Evolutionary conservation across 2,329 filamentous ascomycete genomes (phyloP), one percentile per base, ranked within the genome.

Genomic region (Tolypocladium pustulatum): DNA sequence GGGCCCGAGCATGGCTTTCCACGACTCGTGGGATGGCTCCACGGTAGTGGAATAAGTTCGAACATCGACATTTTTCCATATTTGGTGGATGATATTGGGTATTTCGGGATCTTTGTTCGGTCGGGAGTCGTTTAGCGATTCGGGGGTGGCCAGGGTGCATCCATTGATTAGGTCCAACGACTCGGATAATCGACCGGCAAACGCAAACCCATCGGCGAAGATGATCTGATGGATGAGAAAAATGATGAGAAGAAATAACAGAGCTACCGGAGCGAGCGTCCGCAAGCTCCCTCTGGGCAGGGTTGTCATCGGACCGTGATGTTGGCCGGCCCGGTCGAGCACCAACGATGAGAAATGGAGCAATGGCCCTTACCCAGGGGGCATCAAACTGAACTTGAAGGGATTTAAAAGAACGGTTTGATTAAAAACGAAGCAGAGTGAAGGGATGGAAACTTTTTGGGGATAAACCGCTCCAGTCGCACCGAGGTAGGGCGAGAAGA

Each of bases 61-160:
- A 2, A 65, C 55, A 36, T 66, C 30, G 1, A 51, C 40, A 10
- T 60, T 60, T 10, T 66, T 67, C 65, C 65, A 67, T 37, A 65
- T 63, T 46, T 67, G 65, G 37, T 67, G 65, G 1, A 65, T 37
- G 4, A 59, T 54, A 17, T 63, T 65, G n/a, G 65, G 63, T 41
- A 58, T 59, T 30, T 1, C 2, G 1, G 9, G 5, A 12, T n/a
- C 25, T 2, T 10, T 22, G 6, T 8, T 25, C 5, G 41, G n/a
- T 13, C 3, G 34, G 4, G 34, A 10, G 41, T 27, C n/a, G 41
- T 27, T 6, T 15, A 32, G 40, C 40, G 30, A 7, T 4, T 49
- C 49, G 17, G 6, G 49, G 3, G n/a, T 37, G 13, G 27, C 6
- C 15, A 22, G 1, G 22, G 38, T 13, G 54, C 54, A 55, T 40